Percentiles rank a stretch among this genome's conserved stretches.
Evolutionary conservation across 352 stramenopile genomes (phyloP).

Genomic region (Phytophthora gonapodyides): DNA sequence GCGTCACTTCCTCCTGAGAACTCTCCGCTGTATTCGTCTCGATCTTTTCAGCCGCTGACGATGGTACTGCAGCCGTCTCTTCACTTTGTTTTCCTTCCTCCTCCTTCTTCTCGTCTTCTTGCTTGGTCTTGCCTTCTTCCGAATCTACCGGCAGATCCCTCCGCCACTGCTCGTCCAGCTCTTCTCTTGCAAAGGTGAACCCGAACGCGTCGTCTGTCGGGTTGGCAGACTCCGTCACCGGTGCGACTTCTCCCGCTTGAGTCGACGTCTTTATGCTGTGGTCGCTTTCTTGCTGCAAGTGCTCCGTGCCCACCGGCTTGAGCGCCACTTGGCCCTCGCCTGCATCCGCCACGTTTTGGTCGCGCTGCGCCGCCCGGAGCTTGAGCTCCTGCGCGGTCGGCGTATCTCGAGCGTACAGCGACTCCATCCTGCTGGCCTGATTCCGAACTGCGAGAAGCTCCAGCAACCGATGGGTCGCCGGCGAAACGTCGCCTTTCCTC

Average conservation of each 20-base stretch:
- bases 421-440: constrained; percentile 32
- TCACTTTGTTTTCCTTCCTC: constrained; percentile 33
- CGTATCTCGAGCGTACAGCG: constrained; percentile 39
- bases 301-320: constrained; percentile 2
- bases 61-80: constrained; percentile 1
- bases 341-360: constrained; percentile 10
- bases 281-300: constrained; percentile 7
- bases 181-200: constrained; percentile 34
- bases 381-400: constrained; percentile 31
- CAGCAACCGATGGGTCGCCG: constrained; percentile 13
- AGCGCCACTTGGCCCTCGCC: constrained; percentile 14
- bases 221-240: constrained; percentile 5
- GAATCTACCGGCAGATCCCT: constrained; percentile 4
- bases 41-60: constrained; percentile 6
- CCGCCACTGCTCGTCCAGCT: constrained; percentile 25
- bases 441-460: constrained; percentile 12
- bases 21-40: constrained; percentile 17
- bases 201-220: constrained; percentile 28
- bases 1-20: not conserved
- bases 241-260: not conserved
- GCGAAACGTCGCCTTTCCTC: constrained; percentile 27
- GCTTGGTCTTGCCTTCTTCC: constrained; percentile 13
- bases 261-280: constrained; percentile 15
- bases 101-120: constrained; percentile 22
- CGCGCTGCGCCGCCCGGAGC: constrained; percentile 16